phyloP scores from a whole-genome alignment of 2,329 filamentous ascomycete genomes.

The Orbilia blumenaviensis region DNA sequence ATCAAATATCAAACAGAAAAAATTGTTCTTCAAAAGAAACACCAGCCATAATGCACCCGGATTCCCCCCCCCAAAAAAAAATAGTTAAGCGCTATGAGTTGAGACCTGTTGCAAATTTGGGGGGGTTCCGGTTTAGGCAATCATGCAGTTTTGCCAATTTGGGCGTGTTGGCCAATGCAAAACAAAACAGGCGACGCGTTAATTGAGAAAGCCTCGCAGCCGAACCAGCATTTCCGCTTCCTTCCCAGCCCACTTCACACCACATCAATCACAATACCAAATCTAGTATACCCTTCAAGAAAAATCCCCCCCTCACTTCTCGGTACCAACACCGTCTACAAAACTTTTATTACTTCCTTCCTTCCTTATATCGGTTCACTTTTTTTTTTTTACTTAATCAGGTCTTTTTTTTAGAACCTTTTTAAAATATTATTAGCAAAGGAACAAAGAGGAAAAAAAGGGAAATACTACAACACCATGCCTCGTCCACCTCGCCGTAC shows the following conservation, averaged over 20 bases:
- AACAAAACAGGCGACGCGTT: slow-evolving; percentile 6
- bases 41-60: too few relatives aligned
- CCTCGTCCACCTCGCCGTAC: slow-evolving; percentile 51
- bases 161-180: background rate
- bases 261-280: slow-evolving; percentile 13
- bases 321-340: slow-evolving; percentile 2
- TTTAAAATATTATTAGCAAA: background rate
- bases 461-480: slow-evolving; percentile 28
- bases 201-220: background rate
- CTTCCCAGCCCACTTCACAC: slow-evolving; percentile 1
- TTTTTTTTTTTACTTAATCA: background rate
- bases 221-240: background rate
- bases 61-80: too few relatives aligned
- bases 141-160: background rate
- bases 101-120: too few relatives aligned
- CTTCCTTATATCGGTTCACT: background rate
- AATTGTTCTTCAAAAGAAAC: too few relatives aligned
- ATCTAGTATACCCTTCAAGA: slow-evolving; percentile 30
- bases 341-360: too few relatives aligned
- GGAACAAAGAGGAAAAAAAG: background rate
- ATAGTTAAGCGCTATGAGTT: too few relatives aligned
- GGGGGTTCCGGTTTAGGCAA: slow-evolving; percentile 9
- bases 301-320: background rate
- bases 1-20: too few relatives aligned
- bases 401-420: background rate